Evolutionary conservation across 495 filamentous ascomycete species (phyloP), one percentile per base, ranked within the genome.

Genomic region (Cenococcum geophilum): DNA sequence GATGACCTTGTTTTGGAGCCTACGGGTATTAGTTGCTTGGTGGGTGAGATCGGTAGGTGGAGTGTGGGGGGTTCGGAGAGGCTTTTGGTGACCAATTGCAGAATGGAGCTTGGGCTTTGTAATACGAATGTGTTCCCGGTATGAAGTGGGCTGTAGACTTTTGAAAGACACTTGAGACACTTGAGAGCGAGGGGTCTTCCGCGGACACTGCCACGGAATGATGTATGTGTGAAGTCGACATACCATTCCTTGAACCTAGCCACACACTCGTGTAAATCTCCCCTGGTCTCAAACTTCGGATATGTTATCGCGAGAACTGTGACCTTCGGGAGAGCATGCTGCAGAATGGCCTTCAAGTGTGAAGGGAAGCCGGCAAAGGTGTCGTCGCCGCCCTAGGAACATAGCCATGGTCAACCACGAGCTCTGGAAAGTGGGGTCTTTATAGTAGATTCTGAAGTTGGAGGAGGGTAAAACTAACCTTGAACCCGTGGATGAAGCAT

Each of bases 401-500:
- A 35, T 18, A 23, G 4, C 66, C 25, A 35, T 43, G 27, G 6
- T 32, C 27, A 32, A 6, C 27, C 6, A n/a, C 6, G 27, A 6
- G 27, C 27, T 32, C 27, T 32, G 27, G 6, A 6, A 32, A 32
- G 27, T 6, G 27, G 27, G 27, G 27, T 32, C 3, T 32, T 3
- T 32, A 6, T 6, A 32, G 27, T 2, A 3, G 6, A 32, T 32
- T 32, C 27, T 32, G 27, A 2, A 6, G 6, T 32, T 32, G 6
- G 27, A 2, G 6, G 6, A 32, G 2, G 27, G 6, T 32, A 32
- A 32, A 6, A 32, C 75, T 53, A 74, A 92, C 91, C 84, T 97
- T 96, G 82, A 98, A 98, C 55, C 93, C 93, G 73, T 98, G 93
- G 54, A 97, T 91, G 75, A 96, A 97, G 70, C 88, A 89, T 55